Evolutionary conservation across 805 yeast species (phyloP).

Genomic region (Komagataella pseudopastoris): DNA sequence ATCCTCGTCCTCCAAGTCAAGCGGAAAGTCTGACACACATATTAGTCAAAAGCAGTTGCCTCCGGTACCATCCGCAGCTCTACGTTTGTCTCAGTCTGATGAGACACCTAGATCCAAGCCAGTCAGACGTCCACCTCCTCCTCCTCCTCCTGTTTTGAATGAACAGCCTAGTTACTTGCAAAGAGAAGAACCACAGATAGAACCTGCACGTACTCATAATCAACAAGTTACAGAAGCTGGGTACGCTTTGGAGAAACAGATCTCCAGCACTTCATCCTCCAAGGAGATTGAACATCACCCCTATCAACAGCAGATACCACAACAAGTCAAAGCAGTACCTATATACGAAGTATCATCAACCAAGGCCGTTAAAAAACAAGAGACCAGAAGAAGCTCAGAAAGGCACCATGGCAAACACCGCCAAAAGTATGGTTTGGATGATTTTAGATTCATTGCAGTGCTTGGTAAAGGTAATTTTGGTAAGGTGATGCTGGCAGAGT

Average conservation of each 20-base stretch:
- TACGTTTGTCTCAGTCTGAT: not conserved
- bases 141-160: not conserved
- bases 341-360: not conserved
- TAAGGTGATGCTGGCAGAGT: slow-evolving; percentile 94
- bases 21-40: not conserved
- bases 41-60: not conserved
- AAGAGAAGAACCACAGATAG: not conserved
- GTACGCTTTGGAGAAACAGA: not conserved
- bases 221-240: not conserved
- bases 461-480: slow-evolving; percentile 98
- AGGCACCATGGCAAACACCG: slow-evolving; percentile 26
- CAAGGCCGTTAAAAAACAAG: not conserved
- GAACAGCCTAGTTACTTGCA: not conserved
- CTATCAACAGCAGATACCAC: slow-evolving; percentile 6
- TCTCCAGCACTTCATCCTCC: not conserved
- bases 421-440: slow-evolving; percentile 82
- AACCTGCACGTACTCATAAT: not conserved
- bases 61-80: not conserved
- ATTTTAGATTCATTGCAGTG: slow-evolving; percentile 87
- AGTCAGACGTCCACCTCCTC: not conserved
- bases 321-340: slow-evolving; percentile 4
- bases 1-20: not conserved
- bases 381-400: slow-evolving; percentile 15
- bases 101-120: not conserved
- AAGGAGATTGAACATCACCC: not conserved